Conservation (phyloP, 768 basidiomycete genomes). For the Phlebiopsis flavidoalba region DNA sequence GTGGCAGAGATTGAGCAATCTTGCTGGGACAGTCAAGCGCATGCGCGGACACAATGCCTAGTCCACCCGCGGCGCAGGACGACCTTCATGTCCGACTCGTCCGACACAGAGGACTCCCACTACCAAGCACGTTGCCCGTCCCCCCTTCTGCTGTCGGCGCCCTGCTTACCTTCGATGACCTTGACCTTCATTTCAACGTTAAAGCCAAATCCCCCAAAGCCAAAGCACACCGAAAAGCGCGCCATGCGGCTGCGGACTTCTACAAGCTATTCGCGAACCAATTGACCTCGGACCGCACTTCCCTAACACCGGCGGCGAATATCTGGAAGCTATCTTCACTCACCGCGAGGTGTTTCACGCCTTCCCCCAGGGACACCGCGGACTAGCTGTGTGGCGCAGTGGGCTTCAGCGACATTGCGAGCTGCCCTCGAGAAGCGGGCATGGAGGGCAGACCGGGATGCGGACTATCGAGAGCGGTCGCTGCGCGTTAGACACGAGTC, state of each 20-base stretch:
- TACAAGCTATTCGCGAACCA: slow-evolving; percentile 23
- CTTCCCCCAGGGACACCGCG: slow-evolving; percentile 55
- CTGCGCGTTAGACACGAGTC: slow-evolving; percentile 69
- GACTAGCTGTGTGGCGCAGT: slow-evolving; percentile 55
- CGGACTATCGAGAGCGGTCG: slow-evolving; percentile 66
- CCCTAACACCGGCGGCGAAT: slow-evolving; percentile 64
- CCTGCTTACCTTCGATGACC: slow-evolving; percentile 12
- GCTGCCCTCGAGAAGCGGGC: slow-evolving; percentile 54
- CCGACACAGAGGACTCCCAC: slow-evolving; percentile 22
- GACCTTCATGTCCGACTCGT: slow-evolving; percentile 22
- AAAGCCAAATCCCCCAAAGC: slow-evolving; percentile 10
- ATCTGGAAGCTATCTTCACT: slow-evolving; percentile 72
- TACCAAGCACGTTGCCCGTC: slow-evolving; percentile 18
- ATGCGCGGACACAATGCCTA: not conserved
- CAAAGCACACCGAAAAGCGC: slow-evolving; percentile 15
- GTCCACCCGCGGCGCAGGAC: slow-evolving; percentile 12
- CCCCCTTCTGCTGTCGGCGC: slow-evolving; percentile 9
- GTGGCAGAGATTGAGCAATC: not conserved
- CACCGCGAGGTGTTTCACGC: slow-evolving; percentile 67
- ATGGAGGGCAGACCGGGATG: slow-evolving; percentile 68
- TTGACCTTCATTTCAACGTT: slow-evolving; percentile 1
- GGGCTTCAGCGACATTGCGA: slow-evolving; percentile 50
- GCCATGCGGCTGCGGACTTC: slow-evolving; percentile 28
- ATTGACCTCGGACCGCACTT: slow-evolving; percentile 23
- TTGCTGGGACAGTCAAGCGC: not conserved